Conservation (phyloP, 768 basidiomycete species). For the Hericium erinaceus region DNA sequence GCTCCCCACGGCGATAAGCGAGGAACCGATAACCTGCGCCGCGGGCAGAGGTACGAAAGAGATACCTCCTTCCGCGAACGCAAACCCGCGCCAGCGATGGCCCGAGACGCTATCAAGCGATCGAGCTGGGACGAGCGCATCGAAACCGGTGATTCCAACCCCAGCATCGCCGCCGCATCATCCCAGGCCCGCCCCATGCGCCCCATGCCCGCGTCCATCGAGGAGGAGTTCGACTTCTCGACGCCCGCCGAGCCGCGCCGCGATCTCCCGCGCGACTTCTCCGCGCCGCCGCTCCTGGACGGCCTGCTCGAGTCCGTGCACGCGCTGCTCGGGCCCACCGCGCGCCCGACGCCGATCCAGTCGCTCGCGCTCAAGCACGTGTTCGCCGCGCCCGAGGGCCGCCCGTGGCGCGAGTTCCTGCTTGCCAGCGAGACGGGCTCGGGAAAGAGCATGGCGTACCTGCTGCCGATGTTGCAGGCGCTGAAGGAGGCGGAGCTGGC, state of each 20-base stretch:
- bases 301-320: constrained; percentile 51
- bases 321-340: constrained; percentile 46
- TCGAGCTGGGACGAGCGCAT: not conserved
- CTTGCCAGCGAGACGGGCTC: constrained; percentile 88
- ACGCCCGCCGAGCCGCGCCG: constrained; percentile 14
- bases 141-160: not conserved
- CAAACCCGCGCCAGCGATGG: not conserved
- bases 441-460: constrained; percentile 86
- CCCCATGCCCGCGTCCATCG: constrained; percentile 8
- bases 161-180: not conserved
- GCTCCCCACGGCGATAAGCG: not conserved
- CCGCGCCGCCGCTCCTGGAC: constrained; percentile 60
- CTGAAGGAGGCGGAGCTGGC: constrained; percentile 58
- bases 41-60: not conserved
- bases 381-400: constrained; percentile 28
- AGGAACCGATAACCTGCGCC: not conserved
- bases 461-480: constrained; percentile 73
- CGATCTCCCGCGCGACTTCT: constrained; percentile 36
- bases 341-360: constrained; percentile 72
- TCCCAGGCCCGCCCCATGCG: not conserved
- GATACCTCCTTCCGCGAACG: not conserved
- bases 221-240: constrained; percentile 29
- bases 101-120: not conserved
- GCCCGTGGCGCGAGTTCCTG: constrained; percentile 41
- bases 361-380: constrained; percentile 61